Evolutionary conservation across 345 rosid species (phyloP), one percentile per base, ranked within the genome.

Genomic region (Cochlearia excelsa): DNA sequence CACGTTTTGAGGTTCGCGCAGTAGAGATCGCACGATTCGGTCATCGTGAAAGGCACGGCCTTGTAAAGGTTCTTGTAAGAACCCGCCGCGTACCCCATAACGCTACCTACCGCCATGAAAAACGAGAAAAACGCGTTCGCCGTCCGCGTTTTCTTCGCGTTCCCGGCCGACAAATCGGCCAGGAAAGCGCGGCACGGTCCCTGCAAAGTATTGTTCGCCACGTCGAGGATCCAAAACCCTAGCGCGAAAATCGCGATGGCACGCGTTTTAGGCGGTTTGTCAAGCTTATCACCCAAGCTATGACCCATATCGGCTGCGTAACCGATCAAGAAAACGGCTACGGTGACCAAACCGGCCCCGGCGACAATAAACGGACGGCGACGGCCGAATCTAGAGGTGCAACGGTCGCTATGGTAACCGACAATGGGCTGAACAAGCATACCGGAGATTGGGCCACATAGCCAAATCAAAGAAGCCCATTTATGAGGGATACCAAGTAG

Each of bases 201-300:
- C 23, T 16, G 23, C 23, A 16, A 16, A 16, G 23, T 16, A 16
- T 16, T 16, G 0, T 16, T 16, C 23, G 23, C 23, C 4, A 88
- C 90, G 57, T 92, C 98, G 1, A 92, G 93, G 29, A 88, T 74
- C 98, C 96, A 92, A 37, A 88, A 88, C 5, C 98, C 98, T 11
- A 78, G 59, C 0, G 83, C 93, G 56, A 92, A 92, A 3, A 84
- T 67, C 10, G 62, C 81, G 1, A 92, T 78, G 1, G 96, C 96
- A 1, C 90, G 82, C 2, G 86, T 74, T 70, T 78, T 86, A 0
- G 85, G 62, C 16, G 56, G 5, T n/a, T 41, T 61, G 2, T 35
- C 26, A 1, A 77, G 37, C 5, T 79, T 1, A 46, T 92, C 96
- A 0, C 95, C 95, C 5, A 75, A 44, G 26, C 35, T 59, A 59